These are phyloP conservation scores for Aschersonia sp. DNA, from an alignment of 2,329 filamentous ascomycete genomes.

Conservation along the genomic window DNA sequence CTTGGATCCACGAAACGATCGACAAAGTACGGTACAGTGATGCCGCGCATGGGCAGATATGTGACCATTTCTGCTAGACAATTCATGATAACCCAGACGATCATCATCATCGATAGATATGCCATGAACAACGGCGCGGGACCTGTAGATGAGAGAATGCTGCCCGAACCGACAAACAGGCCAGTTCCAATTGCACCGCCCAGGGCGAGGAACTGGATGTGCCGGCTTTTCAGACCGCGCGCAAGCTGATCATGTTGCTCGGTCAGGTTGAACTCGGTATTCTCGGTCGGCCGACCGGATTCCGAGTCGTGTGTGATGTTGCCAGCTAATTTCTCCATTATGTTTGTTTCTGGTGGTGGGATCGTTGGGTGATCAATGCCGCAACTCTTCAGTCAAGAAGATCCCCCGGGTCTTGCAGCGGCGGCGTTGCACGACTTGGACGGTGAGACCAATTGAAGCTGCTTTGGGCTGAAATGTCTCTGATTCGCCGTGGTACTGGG, in stretches of 20 bases:
- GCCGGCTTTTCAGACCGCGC: constrained; percentile 42
- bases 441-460: not conserved
- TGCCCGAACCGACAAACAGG: constrained; percentile 47
- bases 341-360: not conserved
- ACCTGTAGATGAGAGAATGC: constrained; percentile 38
- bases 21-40: constrained; percentile 41
- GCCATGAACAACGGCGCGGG: constrained; percentile 57
- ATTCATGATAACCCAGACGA: constrained; percentile 42
- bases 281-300: constrained; percentile 8
- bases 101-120: constrained; percentile 41
- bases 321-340: constrained; percentile 9
- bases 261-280: constrained; percentile 20
- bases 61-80: constrained; percentile 38
- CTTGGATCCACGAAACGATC: constrained; percentile 39
- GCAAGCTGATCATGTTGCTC: constrained; percentile 29
- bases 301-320: constrained; percentile 8
- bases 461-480: not conserved
- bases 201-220: constrained; percentile 46
- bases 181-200: constrained; percentile 47
- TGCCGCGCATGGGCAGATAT: constrained; percentile 39
- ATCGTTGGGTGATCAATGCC: too few species aligned
- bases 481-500: not conserved
- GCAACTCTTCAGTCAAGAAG: too few species aligned
- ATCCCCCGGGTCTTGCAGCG: too few species aligned
- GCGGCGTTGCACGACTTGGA: too few species aligned